phyloP scores from a whole-genome alignment of 108 stramenopile species.

The Fistulifera pelliculosa region DNA sequence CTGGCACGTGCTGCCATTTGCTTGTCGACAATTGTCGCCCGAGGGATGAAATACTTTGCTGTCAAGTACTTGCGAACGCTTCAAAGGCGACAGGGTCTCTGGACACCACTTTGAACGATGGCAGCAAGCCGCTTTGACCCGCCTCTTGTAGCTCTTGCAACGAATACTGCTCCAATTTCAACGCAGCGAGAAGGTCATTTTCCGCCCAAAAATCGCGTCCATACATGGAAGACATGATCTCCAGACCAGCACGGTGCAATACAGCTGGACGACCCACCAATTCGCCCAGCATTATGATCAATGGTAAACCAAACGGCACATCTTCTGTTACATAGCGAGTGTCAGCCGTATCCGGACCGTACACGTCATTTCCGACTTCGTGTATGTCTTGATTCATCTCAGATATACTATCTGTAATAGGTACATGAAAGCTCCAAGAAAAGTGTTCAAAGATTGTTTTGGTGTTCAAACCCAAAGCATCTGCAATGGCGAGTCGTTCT shows the following conservation, averaged over 20 bases:
- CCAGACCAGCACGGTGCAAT: slow-evolving; percentile 48
- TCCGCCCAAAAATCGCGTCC: slow-evolving; percentile 50
- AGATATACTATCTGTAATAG: slow-evolving; percentile 36
- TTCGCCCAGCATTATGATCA: slow-evolving; percentile 38
- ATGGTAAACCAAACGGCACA: slow-evolving; percentile 51
- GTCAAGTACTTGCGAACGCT: too few species aligned
- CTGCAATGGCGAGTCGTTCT: slow-evolving; percentile 52
- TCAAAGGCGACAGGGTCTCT: too few species aligned
- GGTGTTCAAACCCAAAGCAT: slow-evolving; percentile 33
- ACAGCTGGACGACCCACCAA: slow-evolving; percentile 36
- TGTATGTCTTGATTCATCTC: slow-evolving; percentile 67
- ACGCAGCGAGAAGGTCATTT: slow-evolving; percentile 43
- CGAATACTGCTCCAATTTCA: slow-evolving; percentile 19
- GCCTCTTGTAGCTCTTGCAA: slow-evolving; percentile 18
- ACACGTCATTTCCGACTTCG: slow-evolving; percentile 44
- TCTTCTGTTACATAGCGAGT: slow-evolving; percentile 60
- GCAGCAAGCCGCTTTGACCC: slow-evolving; percentile 12
- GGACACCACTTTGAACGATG: too few species aligned
- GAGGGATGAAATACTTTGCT: too few species aligned
- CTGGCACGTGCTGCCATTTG: too few species aligned
- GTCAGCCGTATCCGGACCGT: slow-evolving; percentile 38
- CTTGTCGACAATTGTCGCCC: too few species aligned
- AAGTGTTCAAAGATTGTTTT: slow-evolving; percentile 56
- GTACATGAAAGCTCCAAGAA: slow-evolving; percentile 51
- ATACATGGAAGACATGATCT: slow-evolving; percentile 53